These are phyloP conservation scores for Dactylella cylindrospora DNA, from an alignment of 2,329 filamentous ascomycete genomes.

Conservation along the genomic window DNA sequence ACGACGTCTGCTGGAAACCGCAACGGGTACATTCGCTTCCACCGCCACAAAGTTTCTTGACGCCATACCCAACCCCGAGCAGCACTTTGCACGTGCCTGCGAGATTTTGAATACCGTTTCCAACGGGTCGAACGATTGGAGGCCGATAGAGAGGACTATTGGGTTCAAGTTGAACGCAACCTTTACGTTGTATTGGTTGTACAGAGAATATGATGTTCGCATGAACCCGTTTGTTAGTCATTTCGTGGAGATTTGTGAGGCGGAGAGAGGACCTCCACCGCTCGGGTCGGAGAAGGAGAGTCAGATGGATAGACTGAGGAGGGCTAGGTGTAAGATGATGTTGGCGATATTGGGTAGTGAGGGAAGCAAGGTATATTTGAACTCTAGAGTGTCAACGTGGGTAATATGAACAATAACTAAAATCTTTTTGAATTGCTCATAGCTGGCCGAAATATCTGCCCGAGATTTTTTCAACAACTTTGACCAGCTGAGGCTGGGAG, in stretches of 20 bases:
- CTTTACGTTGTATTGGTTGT: conserved; percentile 48
- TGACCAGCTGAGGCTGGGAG: conserved; percentile 33
- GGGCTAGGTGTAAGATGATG: conserved; percentile 40
- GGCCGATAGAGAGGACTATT: conserved; percentile 46
- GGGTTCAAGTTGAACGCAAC: conserved; percentile 48
- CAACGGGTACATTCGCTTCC: conserved; percentile 43
- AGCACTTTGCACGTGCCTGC: conserved; percentile 47
- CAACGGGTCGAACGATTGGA: conserved; percentile 11
- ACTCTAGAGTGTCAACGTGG: neutral
- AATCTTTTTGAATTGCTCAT: conserved; percentile 1
- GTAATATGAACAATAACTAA: conserved; percentile 6
- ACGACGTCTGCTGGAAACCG: conserved; percentile 44
- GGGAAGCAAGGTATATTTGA: conserved; percentile 36
- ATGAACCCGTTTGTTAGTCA: conserved; percentile 47
- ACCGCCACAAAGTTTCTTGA: conserved; percentile 46
- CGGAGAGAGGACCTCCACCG: conserved; percentile 11
- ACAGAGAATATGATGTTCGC: conserved; percentile 46
- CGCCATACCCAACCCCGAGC: conserved; percentile 41
- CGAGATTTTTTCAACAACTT: conserved; percentile 38
- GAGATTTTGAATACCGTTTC: conserved; percentile 47
- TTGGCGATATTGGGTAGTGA: conserved; percentile 38
- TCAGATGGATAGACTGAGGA: conserved; percentile 25
- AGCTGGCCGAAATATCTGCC: conserved; percentile 36
- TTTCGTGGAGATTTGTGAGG: conserved; percentile 46
- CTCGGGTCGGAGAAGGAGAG: conserved; percentile 23